Evolutionary conservation across 139 green algal species (phyloP), one percentile per base, ranked within the genome.

Genomic region (Coelastrella sp.): DNA sequence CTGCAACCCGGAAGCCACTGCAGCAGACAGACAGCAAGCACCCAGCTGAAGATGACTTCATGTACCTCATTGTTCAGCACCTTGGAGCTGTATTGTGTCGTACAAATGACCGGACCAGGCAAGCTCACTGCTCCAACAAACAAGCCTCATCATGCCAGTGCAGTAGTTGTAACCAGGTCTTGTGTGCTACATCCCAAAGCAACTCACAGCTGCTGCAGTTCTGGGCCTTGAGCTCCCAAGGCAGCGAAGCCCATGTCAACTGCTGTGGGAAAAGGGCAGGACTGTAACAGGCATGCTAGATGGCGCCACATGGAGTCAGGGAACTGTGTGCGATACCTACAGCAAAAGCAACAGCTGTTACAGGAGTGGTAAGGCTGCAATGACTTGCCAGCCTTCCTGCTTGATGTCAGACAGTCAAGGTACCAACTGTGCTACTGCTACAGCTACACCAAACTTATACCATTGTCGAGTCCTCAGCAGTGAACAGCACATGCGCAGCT

Each of bases 1-100:
- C 80, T n/a, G 80, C 56, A 66, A 85, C 80, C 19, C 58, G 80
- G 80, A 85, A 85, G 22, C 80, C 80, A 61, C 80, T 85, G 59
- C 20, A 85, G 80, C 58, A 82, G 7, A 58, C 73, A 56, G 3
- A 49, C 35, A 49, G 35, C 35, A 49, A 49, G 35, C 35, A 49
- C 35, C 35, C 35, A 49, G 35, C 35, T 49, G 35, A 49, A 49
- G 35, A 49, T 49, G 35, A 49, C 35, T 3, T 49, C 35, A 49
- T 49, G 35, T 49, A 49, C 35, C 35, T 49, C 35, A 49, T 49
- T 49, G 35, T 49, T 49, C 35, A 49, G 35, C 35, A 49, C 35
- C 35, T 49, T 49, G 3, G 1, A 49, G 35, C 35, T 49, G 35
- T 3, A 24, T 76, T 20, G n/a, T 78, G 0, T 6, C 8, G 70